Evolutionary conservation across 208 protist species (phyloP).

Genomic region (Perkinsela sp.): DNA sequence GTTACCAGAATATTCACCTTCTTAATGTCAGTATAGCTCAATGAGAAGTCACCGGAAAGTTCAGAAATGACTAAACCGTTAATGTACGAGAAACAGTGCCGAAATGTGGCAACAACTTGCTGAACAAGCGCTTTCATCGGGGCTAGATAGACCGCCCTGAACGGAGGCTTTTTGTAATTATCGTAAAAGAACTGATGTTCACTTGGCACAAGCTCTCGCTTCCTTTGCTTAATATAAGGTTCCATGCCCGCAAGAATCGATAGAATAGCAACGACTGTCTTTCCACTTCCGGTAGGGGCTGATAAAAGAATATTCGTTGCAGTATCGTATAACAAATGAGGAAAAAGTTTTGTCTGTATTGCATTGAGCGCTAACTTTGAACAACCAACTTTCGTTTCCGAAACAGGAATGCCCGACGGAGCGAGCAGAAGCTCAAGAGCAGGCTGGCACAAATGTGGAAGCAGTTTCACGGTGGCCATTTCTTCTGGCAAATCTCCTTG

Average conservation of each 20-base stretch:
- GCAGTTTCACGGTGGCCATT: no score
- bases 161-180: conserved; percentile 8
- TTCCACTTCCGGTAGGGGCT: conserved; percentile 94
- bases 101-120: conserved; percentile 93
- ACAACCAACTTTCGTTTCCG: no score
- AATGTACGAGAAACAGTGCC: conserved; percentile 52
- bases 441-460: no score
- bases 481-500: no score
- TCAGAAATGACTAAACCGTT: conserved; percentile 74
- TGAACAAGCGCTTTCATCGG: conserved; percentile 99
- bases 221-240: conserved; percentile 12
- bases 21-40: conserved; percentile 81
- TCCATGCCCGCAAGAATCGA: conserved; percentile 78
- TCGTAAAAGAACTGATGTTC: conserved; percentile 1
- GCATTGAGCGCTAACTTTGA: conserved; percentile 84
- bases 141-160: conserved; percentile 98
- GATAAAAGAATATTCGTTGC: conserved; percentile 93
- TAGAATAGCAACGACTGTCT: conserved; percentile 99
- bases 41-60: conserved; percentile 85
- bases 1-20: conserved; percentile 92
- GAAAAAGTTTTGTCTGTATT: conserved; percentile 82
- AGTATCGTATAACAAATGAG: conserved; percentile 46
- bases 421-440: no score
- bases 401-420: no score
- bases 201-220: conserved; percentile 16